Evolutionary conservation across 2,329 filamentous ascomycete genomes (phyloP), one percentile per base, ranked within the genome.

Genomic region (Fusarium acutatum): DNA sequence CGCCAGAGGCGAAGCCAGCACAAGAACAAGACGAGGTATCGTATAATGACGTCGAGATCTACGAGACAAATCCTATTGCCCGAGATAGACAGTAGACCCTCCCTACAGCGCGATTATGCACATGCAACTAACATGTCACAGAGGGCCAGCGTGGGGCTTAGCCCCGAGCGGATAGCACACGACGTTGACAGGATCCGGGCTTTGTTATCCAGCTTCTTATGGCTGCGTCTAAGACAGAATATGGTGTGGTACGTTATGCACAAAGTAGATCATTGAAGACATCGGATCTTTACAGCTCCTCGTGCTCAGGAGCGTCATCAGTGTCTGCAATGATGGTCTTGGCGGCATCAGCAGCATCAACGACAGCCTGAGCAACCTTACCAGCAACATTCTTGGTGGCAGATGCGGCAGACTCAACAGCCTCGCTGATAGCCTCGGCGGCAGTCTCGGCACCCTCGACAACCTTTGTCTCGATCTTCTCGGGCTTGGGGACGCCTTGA

Each of bases 401-500:
- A 24, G 79, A 78, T 44, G 80, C 77, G 15, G 78, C 79, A 32
- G 77, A 77, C 50, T 88, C 85, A 40, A 78, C 78, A 28, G 77
- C 78, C 54, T 88, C 85, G 43, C 80, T 79, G 20, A 72, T 75
- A 28, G 73, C 74, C 46, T 78, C 75, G 26, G 72, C 68, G 37
- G 71, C 75, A 40, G 64, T 67, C 53, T 81, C 76, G 34, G 75
- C 77, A 43, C 78, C 71, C 47, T 75, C 74, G 24, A 67, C 75
- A 30, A 73, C 60, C 70, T 79, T 78, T 63, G 60, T 60, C 68
- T 79, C 74, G 53, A 79, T 78, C 75, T 84, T 84, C 64, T 82
- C 83, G 54, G 82, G 80, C 24, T 78, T 80, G 18, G 81, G 80
- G 34, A 96, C 93, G 35, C 95, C 95, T 22, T 91, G 86, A 79